Evolutionary conservation across 192 early-diverging fungal genomes (phyloP), one percentile per base, ranked within the genome.

Genomic region (Fimicolochytrium jonesii): DNA sequence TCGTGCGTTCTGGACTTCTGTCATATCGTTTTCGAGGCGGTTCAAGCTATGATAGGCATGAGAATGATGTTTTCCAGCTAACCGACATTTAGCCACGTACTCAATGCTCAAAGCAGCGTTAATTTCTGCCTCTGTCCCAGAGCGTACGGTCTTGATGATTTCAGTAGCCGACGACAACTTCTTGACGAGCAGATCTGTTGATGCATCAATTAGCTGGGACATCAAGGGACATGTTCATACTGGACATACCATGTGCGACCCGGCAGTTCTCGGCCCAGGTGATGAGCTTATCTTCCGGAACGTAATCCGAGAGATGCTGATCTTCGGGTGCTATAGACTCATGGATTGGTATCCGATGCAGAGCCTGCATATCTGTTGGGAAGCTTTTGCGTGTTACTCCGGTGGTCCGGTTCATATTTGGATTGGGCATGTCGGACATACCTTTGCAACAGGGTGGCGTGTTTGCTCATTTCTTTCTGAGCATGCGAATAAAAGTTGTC

Each of bases 241-340:
- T 36, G 17, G 23, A 9, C n/a, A 13, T 28, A 66, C 64, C 71
- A 56, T 79, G 77, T 11, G 68, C 72, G 17, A 55, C 20, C 22
- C 72, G 68, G 52, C 77, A 79, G 31, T 67, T 67, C 17, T 79
- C 71, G 4, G 64, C 71, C 77, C 77, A 79, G 1, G 59, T 31
- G 11, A 73, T 31, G 22, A 79, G 59, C 28, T 66, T 61, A 7
- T 75, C 66, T 52, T 71, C 65, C 1, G 77, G 77, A 22, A 79
- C 71, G 52, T 65, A 79, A 53, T 73, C 71, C 2, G 57, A 55
- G 28, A 79, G 54, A 46, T 54, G 66, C 48, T 61, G 55, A 7
- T 62, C 35, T 3, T 65, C 60, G 13, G 60, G 63, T 31, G 62
- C 54, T 25, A 79, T 72, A 6, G 44, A 18, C 13, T 59, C 34